Conservation (phyloP, 306 rosid species). For the Dryas drummondii region DNA sequence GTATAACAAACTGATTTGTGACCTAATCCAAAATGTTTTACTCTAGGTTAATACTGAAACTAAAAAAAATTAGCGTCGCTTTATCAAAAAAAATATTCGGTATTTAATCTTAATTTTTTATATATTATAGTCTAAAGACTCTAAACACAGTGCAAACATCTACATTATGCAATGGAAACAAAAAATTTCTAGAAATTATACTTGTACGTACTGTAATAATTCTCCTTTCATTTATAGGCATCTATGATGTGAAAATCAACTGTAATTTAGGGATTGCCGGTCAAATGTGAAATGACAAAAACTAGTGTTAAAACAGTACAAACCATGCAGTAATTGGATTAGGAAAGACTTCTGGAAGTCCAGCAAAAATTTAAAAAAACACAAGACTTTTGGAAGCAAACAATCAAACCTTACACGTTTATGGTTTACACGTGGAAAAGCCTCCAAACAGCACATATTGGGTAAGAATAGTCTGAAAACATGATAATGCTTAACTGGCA, state of each 20-base stretch:
- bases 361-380: neutral
- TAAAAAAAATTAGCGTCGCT: too few relatives aligned
- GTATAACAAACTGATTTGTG: too few relatives aligned
- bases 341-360: neutral
- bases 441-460: slow-evolving; percentile 46
- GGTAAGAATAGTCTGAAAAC: slow-evolving; percentile 33
- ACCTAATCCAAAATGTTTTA: too few relatives aligned
- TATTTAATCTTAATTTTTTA: too few relatives aligned
- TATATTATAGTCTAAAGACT: too few relatives aligned
- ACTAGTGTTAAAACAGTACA: neutral
- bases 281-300: neutral
- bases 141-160: too few relatives aligned
- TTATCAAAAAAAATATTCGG: too few relatives aligned
- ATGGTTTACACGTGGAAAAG: slow-evolving; percentile 29
- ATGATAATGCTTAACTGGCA: slow-evolving; percentile 72
- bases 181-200: too few relatives aligned
- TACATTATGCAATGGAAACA: too few relatives aligned
- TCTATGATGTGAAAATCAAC: neutral
- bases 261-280: neutral
- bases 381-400: neutral
- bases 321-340: neutral
- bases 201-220: too few relatives aligned
- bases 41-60: too few relatives aligned
- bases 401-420: slow-evolving; percentile 29
- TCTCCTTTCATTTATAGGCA: too few relatives aligned